Conservation (phyloP, 1,284 basidiomycete genomes). For the Rhodotorula sp. region DNA sequence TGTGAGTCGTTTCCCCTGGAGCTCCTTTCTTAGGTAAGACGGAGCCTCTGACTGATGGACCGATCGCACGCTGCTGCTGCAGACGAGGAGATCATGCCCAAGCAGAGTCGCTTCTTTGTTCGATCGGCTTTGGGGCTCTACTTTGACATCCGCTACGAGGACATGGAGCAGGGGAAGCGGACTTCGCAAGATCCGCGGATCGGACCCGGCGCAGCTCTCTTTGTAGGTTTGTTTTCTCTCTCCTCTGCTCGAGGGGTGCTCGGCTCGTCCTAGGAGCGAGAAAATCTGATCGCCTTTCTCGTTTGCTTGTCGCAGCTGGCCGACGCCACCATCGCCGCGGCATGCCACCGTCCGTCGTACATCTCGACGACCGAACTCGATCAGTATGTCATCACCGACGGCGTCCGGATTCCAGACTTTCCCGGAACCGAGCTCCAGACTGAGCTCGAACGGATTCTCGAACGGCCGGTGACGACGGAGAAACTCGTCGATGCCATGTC, state of each 20-base stretch:
- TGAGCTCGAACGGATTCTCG: slow-evolving; percentile 17
- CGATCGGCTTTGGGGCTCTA: slow-evolving; percentile 32
- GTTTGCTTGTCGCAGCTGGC: slow-evolving; percentile 18
- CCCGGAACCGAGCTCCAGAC: slow-evolving; percentile 14
- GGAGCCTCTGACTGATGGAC: too few species aligned
- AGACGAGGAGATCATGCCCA: slow-evolving; percentile 26
- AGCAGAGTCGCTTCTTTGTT: slow-evolving; percentile 24
- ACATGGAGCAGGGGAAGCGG: slow-evolving; percentile 8
- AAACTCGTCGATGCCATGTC: slow-evolving; percentile 17
- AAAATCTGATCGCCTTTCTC: background rate
- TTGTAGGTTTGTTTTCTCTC: slow-evolving; percentile 16
- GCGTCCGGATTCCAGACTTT: slow-evolving; percentile 32
- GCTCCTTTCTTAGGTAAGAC: too few species aligned
- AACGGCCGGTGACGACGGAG: slow-evolving; percentile 9
- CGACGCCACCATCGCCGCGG: slow-evolving; percentile 28
- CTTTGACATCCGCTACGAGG: slow-evolving; percentile 19
- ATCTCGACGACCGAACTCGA: slow-evolving; percentile 33
- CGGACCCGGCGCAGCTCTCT: slow-evolving; percentile 24
- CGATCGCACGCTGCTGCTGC: background rate
- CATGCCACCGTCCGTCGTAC: slow-evolving; percentile 22
- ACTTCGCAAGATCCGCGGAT: slow-evolving; percentile 21
- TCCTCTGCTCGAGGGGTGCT: background rate
- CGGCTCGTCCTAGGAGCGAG: background rate
- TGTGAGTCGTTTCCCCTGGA: slow-evolving; percentile 17
- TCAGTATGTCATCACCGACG: slow-evolving; percentile 19